Percentiles rank a stretch among this genome's conserved stretches.
phyloP scores from a whole-genome alignment of 441 rosid genomes.

The Sinapis alba region DNA sequence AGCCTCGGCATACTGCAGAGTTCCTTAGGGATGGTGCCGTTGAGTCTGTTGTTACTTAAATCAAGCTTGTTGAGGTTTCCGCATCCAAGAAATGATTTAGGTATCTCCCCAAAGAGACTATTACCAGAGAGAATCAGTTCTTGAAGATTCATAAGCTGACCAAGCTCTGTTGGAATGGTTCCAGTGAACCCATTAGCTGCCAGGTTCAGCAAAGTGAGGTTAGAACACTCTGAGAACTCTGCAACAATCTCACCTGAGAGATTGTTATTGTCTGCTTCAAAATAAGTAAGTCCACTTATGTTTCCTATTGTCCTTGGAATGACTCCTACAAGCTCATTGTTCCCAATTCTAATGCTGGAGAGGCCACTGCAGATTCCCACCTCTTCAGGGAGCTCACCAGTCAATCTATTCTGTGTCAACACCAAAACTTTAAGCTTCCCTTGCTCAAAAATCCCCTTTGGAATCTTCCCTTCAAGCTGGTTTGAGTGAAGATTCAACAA shows the following conservation, averaged over 20 bases:
- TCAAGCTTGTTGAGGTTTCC: slow-evolving; percentile 94
- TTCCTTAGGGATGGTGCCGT: slow-evolving; percentile 74
- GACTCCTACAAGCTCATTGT: slow-evolving; percentile 75
- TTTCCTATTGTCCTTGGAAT: slow-evolving; percentile 81
- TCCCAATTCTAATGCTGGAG: slow-evolving; percentile 83
- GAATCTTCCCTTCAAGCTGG: slow-evolving; percentile 77
- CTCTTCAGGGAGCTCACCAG: slow-evolving; percentile 68
- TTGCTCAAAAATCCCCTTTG: slow-evolving; percentile 66
- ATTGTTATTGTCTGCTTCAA: slow-evolving; percentile 83
- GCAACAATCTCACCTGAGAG: slow-evolving; percentile 83
- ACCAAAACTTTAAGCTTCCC: slow-evolving; percentile 83
- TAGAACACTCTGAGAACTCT: slow-evolving; percentile 75
- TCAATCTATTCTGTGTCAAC: slow-evolving; percentile 75
- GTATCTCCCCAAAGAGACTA: slow-evolving; percentile 76
- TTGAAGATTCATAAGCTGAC: slow-evolving; percentile 77
- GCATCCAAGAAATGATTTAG: slow-evolving; percentile 66
- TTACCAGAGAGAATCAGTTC: slow-evolving; percentile 91
- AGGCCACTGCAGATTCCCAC: slow-evolving; percentile 79
- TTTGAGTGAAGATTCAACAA: slow-evolving; percentile 93
- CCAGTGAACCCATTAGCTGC: slow-evolving; percentile 87
- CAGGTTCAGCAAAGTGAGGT: slow-evolving; percentile 82
- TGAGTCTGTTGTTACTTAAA: slow-evolving; percentile 77
- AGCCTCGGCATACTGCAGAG: slow-evolving; percentile 81
- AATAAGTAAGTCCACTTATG: slow-evolving; percentile 75
- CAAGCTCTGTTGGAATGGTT: slow-evolving; percentile 64